A percentile compares a stretch with the other conserved stretches of the same genome.
These are phyloP conservation scores for Epichloe sylvatica DNA, from an alignment of 2,329 filamentous ascomycete genomes.

Conservation along the genomic window DNA sequence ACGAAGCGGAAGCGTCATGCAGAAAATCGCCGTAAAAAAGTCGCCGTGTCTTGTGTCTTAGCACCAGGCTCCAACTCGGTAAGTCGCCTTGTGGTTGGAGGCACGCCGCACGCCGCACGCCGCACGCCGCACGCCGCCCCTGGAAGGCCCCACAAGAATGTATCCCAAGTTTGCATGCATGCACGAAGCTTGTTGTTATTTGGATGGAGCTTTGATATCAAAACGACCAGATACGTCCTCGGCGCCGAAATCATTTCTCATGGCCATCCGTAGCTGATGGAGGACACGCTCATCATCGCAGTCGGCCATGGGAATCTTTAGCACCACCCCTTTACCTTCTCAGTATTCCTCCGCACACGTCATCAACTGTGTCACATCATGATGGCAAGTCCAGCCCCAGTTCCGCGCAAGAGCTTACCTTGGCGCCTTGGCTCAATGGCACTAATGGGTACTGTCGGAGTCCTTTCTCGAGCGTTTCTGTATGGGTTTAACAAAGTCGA, in stretches of 20 bases:
- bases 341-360: background rate
- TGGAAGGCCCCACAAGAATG: background rate
- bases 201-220: background rate
- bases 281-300: background rate
- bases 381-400: slow-evolving; percentile 13
- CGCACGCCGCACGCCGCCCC: too few species aligned
- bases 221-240: background rate
- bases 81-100: too few species aligned
- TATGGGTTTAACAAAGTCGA: slow-evolving; percentile 62
- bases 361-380: slow-evolving; percentile 1
- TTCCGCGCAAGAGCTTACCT: slow-evolving; percentile 40
- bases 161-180: too few species aligned
- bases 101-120: too few species aligned
- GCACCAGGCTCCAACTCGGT: too few species aligned
- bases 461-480: slow-evolving; percentile 61
- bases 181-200: too few species aligned
- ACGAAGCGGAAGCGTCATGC: background rate
- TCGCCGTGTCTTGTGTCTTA: too few species aligned
- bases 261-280: background rate
- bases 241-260: background rate
- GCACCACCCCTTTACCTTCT: background rate
- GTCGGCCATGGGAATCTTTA: slow-evolving; percentile 1
- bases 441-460: slow-evolving; percentile 59
- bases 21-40: background rate
- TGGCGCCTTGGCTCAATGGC: slow-evolving; percentile 63